A percentile compares a stretch with the other conserved stretches of the same genome.
These are phyloP conservation scores for Calonectria leucothoes DNA, from an alignment of 2,329 filamentous ascomycete species.

Conservation along the genomic window DNA sequence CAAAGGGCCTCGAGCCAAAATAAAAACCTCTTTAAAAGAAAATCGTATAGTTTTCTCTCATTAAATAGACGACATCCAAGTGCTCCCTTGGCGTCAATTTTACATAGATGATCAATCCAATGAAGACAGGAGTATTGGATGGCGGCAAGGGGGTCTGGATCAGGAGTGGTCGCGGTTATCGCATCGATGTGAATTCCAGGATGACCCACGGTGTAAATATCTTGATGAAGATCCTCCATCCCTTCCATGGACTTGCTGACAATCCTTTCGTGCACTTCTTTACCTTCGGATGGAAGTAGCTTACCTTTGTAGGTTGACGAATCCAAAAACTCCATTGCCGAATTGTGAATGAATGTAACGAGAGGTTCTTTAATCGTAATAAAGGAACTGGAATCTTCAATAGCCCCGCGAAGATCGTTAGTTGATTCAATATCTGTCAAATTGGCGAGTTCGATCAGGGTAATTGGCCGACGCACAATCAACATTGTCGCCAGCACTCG, in stretches of 20 bases:
- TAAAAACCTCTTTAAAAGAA: background rate
- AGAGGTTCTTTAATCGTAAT: background rate
- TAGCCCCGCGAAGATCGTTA: background rate
- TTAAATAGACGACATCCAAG: background rate
- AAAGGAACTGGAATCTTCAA: background rate
- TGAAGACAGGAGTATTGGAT: background rate
- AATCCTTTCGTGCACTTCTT: background rate
- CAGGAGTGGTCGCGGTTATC: background rate
- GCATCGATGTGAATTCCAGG: background rate
- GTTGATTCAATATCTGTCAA: background rate
- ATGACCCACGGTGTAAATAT: background rate
- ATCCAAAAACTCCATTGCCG: background rate
- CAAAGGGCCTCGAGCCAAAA: background rate
- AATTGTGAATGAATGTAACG: background rate
- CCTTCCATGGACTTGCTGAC: background rate
- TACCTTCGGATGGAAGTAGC: background rate
- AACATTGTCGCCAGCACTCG: background rate
- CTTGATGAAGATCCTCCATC: background rate
- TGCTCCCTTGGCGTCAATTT: background rate
- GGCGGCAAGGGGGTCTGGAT: background rate
- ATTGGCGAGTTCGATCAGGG: background rate
- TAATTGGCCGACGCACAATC: background rate
- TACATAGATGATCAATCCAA: background rate
- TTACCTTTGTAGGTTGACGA: background rate
- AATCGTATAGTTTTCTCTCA: background rate